phyloP scores from a whole-genome alignment of 2,329 filamentous ascomycete species.

The Microdochium paspali region DNA sequence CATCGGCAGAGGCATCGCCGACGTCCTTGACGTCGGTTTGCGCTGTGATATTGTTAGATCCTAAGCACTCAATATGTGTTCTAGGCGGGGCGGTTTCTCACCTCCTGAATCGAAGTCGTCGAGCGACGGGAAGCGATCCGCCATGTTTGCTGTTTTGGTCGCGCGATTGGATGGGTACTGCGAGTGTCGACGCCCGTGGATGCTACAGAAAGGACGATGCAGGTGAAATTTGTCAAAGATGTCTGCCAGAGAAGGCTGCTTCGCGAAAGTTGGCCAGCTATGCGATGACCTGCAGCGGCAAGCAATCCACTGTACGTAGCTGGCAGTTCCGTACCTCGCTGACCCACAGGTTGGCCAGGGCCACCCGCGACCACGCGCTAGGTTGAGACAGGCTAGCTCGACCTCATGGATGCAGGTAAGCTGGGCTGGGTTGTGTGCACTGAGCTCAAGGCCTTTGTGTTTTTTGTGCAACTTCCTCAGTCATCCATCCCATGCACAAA shows the following conservation, averaged over 20 bases:
- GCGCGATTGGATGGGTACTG: not conserved
- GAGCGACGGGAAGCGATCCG: constrained; percentile 69
- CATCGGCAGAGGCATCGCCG: constrained; percentile 55
- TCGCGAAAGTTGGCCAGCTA: not conserved
- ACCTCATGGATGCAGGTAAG: too few relatives aligned
- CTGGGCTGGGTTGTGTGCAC: too few relatives aligned
- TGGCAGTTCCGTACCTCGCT: not conserved
- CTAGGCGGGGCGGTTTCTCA: constrained; percentile 21
- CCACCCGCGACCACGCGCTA: not conserved
- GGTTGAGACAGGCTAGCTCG: too few relatives aligned
- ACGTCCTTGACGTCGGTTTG: constrained; percentile 56
- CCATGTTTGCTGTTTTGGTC: constrained; percentile 41
- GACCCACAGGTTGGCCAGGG: not conserved
- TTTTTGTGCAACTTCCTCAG: too few relatives aligned
- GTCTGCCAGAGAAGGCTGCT: not conserved
- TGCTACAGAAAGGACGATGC: not conserved
- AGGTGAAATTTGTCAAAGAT: not conserved
- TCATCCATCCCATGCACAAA: too few relatives aligned
- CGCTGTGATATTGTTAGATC: constrained; percentile 33
- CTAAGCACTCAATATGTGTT: constrained; percentile 6
- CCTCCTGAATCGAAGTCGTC: constrained; percentile 66
- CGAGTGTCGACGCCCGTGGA: constrained; percentile 1
- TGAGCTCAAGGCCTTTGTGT: too few relatives aligned
- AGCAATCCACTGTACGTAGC: not conserved
- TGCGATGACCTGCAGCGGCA: too few relatives aligned